Evolutionary conservation across 1,284 basidiomycete species (phyloP).

Genomic region (Ustilago sp.): DNA sequence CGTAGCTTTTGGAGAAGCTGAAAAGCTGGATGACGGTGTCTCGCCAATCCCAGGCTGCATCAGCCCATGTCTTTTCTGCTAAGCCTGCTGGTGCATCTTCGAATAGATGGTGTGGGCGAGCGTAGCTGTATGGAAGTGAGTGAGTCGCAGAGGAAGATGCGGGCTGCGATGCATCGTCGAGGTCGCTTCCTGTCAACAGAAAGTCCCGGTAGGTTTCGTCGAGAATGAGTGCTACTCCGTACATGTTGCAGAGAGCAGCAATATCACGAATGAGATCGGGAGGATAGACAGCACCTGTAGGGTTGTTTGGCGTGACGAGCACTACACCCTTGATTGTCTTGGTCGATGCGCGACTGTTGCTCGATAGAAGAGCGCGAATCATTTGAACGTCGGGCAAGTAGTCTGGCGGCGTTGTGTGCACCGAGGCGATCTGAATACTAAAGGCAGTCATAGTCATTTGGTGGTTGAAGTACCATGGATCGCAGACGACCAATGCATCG

Average conservation of each 20-base stretch:
- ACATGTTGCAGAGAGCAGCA: constrained; percentile 75
- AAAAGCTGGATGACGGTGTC: constrained; percentile 72
- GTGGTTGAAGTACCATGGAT: constrained; percentile 74
- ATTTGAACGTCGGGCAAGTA: constrained; percentile 76
- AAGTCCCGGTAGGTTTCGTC: constrained; percentile 80
- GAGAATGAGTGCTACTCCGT: constrained; percentile 80
- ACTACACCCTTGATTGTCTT: constrained; percentile 77
- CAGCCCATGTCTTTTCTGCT: constrained; percentile 16
- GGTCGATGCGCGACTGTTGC: constrained; percentile 70
- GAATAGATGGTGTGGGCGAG: constrained; percentile 76
- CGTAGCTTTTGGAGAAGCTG: constrained; percentile 78
- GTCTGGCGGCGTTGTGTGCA: constrained; percentile 74
- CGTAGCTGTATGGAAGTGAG: constrained; percentile 24
- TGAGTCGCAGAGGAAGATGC: background rate
- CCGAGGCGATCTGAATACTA: constrained; percentile 73
- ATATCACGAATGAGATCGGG: constrained; percentile 77
- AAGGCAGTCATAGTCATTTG: constrained; percentile 75
- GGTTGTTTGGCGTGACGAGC: constrained; percentile 72
- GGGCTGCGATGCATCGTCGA: constrained; percentile 6
- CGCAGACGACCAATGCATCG: constrained; percentile 82
- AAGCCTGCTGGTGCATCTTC: constrained; percentile 37
- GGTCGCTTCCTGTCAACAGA: constrained; percentile 71
- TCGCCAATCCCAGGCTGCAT: constrained; percentile 66
- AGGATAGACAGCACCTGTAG: constrained; percentile 81
- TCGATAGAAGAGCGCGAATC: constrained; percentile 74